Evolutionary conservation across 257 asterid species (phyloP).

Genomic region (Capsicum rhomboideum): DNA sequence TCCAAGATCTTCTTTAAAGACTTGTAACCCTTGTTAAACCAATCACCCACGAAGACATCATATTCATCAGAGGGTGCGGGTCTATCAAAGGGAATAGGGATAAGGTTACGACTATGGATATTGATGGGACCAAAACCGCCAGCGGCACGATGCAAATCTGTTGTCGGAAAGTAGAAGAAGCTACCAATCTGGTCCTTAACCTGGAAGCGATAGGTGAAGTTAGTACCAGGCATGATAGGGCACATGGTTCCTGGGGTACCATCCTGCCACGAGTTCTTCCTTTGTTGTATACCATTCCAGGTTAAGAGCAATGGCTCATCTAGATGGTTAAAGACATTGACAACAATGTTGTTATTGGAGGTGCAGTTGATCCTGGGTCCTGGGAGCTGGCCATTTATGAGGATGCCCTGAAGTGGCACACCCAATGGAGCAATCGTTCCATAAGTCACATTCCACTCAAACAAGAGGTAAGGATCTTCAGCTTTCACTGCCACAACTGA

Average conservation of each 20-base stretch:
- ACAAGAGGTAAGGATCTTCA: not conserved
- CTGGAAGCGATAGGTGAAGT: conserved; percentile 4
- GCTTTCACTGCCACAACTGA: not conserved
- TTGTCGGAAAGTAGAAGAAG: conserved; percentile 7
- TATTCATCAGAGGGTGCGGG: not conserved
- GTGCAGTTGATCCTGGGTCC: conserved; percentile 3
- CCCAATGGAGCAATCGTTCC: conserved; percentile 8
- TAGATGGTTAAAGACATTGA: not conserved
- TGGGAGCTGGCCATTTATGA: conserved; percentile 2
- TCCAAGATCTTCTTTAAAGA: not conserved
- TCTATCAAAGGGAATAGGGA: not conserved
- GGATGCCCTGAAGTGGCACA: conserved; percentile 4
- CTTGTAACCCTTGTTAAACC: conserved; percentile 9
- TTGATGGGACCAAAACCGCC: conserved; percentile 6
- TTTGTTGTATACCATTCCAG: conserved; percentile 7
- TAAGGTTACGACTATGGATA: conserved; percentile 4
- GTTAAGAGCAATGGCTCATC: conserved; percentile 4
- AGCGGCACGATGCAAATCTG: conserved; percentile 1
- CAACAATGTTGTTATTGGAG: not conserved
- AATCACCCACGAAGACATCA: conserved; percentile 1
- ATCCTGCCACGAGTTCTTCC: conserved; percentile 14
- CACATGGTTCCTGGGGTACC: conserved; percentile 11
- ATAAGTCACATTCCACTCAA: conserved; percentile 5
- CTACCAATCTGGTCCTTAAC: conserved; percentile 10
- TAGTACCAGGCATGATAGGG: conserved; percentile 10